Conservation (phyloP, 176 grass and related monocot species). For the Eremochloa ophiuroides region DNA sequence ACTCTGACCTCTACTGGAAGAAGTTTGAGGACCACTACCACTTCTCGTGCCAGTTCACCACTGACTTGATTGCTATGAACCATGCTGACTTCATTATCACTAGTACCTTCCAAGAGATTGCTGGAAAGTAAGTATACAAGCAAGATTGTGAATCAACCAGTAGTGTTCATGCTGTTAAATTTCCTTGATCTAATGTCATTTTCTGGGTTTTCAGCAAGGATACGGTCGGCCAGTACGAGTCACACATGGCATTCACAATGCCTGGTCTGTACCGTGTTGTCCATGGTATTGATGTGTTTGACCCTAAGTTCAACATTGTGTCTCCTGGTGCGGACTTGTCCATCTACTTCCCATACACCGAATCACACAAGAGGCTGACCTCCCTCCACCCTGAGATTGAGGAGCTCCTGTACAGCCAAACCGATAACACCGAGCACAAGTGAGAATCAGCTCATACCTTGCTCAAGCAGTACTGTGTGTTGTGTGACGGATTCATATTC, state of each 20-base stretch:
- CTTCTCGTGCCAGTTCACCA: slow-evolving; percentile 99
- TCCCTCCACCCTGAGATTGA: slow-evolving; percentile 96
- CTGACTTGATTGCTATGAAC: slow-evolving; percentile 97
- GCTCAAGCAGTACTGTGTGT: background rate
- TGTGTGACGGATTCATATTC: background rate
- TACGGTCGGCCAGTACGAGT: slow-evolving; percentile 95
- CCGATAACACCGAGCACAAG: slow-evolving; percentile 88
- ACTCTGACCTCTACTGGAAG: slow-evolving; percentile 99
- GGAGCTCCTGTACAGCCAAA: slow-evolving; percentile 73
- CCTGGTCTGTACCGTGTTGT: slow-evolving; percentile 94
- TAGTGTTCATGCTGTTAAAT: background rate
- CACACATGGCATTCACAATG: slow-evolving; percentile 93
- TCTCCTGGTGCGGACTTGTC: slow-evolving; percentile 93
- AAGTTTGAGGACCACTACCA: slow-evolving; percentile 99
- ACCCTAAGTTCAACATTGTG: slow-evolving; percentile 99
- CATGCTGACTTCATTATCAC: slow-evolving; percentile 99
- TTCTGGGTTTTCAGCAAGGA: slow-evolving; percentile 79
- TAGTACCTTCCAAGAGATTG: slow-evolving; percentile 98
- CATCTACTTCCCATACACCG: slow-evolving; percentile 88
- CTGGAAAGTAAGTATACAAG: slow-evolving; percentile 74
- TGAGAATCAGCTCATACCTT: slow-evolving; percentile 17
- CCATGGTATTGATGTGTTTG: slow-evolving; percentile 96
- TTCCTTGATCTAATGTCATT: slow-evolving; percentile 5
- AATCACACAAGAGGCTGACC: slow-evolving; percentile 80
- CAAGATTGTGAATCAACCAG: background rate